Percentiles rank a stretch among this genome's conserved stretches.
phyloP scores from a whole-genome alignment of 352 stramenopile genomes.

The Pythium chondricola region DNA sequence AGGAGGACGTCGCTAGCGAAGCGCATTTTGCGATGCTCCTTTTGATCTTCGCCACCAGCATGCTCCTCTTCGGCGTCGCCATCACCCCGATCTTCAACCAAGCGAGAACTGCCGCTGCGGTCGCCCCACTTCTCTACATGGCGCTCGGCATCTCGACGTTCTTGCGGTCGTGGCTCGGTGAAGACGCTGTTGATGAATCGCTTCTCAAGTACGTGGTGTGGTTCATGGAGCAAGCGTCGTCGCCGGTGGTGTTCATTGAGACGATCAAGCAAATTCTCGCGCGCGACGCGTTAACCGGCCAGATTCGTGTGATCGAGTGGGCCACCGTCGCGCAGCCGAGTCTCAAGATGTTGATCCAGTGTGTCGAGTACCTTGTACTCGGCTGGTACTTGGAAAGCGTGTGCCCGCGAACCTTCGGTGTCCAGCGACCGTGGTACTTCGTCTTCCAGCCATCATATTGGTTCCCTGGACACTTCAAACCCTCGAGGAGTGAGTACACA shows the following conservation, averaged over 20 bases:
- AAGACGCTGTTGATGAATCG: constrained; percentile 38
- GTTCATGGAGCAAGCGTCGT: constrained; percentile 46
- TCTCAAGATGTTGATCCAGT: constrained; percentile 75
- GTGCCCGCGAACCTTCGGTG: constrained; percentile 88
- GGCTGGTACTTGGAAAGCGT: constrained; percentile 94
- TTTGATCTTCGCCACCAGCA: constrained; percentile 49
- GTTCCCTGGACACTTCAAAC: constrained; percentile 23
- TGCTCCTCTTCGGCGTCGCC: constrained; percentile 59
- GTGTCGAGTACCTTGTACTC: constrained; percentile 82
- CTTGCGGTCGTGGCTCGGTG: constrained; percentile 41
- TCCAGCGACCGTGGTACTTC: constrained; percentile 92
- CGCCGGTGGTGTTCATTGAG: constrained; percentile 67
- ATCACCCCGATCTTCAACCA: constrained; percentile 73
- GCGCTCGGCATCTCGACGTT: constrained; percentile 45
- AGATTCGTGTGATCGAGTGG: constrained; percentile 39
- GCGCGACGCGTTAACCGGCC: constrained; percentile 36
- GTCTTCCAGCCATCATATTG: constrained; percentile 83
- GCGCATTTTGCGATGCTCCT: constrained; percentile 58
- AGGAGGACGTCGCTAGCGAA: constrained; percentile 26
- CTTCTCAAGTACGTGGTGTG: constrained; percentile 25
- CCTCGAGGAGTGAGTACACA: not conserved
- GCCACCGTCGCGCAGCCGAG: constrained; percentile 35
- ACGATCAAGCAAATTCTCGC: constrained; percentile 42
- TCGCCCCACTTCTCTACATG: constrained; percentile 62
- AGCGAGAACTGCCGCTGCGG: constrained; percentile 58